Evolutionary conservation across 2,329 filamentous ascomycete genomes (phyloP), one percentile per base, ranked within the genome.

Genomic region (Phialocephala subalpina): DNA sequence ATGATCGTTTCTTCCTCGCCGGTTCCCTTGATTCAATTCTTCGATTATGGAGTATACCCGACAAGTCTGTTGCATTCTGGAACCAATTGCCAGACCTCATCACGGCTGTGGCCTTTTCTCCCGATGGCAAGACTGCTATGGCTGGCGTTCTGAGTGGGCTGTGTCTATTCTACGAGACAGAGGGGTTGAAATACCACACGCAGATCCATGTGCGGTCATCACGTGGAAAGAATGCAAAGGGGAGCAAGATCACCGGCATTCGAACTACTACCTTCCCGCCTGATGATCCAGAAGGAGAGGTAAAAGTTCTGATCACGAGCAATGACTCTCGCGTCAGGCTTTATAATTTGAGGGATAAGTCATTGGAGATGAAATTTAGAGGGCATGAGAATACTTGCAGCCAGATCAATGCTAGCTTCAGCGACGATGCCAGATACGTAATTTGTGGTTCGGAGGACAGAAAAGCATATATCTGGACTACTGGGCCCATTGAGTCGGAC

Each of bases 241-340:
- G 95, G 6, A 97, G 94, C 81, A 99, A 99, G 77, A 97, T 99
- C 72, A 98, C 96, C 0, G 94, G 94, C 7, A 97, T 99, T 61
- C 90, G 95, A 74, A 91, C 93, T 0, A 89, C 90, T 69, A 79
- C 81, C 18, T 82, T 88, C 58, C 88, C 89, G 4, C 82, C 84
- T 2, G 80, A 84, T 25, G 81, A 86, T 59, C 80, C 82, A 1
- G 86, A 86, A 61, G 74, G 72, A 2, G 91, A 94, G 61, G 85
- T 93, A 59, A 97, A 97, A 74, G 82, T 99, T 2, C 82, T 99
- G 7, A 89, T 99, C 64, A 97, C 93, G 1, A 97, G 94, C 71
- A 99, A 98, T 73, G 96, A 99, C 77, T 97, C 95, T 0, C 88
- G 96, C 25, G 87, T 98, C 18, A 89, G 96, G 40, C 84, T 98